A percentile compares a stretch with the other conserved stretches of the same genome.
Conservation (phyloP, 345 rosid species). For the Eucalyptus cloeziana region DNA sequence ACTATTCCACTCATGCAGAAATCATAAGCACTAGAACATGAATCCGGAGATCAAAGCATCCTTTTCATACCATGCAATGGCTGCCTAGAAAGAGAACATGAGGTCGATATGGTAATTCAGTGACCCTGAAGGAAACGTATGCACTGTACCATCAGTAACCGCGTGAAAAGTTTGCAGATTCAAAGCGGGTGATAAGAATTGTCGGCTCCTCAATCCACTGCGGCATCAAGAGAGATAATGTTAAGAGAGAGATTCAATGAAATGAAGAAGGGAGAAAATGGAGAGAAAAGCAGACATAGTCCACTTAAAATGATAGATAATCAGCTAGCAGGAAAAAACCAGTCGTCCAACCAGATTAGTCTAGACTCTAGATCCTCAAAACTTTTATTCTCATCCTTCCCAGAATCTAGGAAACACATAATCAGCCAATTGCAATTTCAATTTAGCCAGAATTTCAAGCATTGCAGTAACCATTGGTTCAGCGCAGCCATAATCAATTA, state of each 20-base stretch:
- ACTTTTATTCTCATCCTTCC: not conserved
- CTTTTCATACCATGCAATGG: no score
- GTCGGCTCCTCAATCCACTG: conserved; percentile 93
- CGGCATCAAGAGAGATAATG: not conserved
- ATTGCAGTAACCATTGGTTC: not conserved
- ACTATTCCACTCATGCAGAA: not conserved
- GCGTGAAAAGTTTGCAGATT: conserved; percentile 89
- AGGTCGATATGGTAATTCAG: conserved; percentile 68
- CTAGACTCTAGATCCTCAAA: not conserved
- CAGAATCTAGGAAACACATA: not conserved
- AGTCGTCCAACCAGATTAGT: not conserved
- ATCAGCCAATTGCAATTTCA: not conserved
- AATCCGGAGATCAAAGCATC: no score
- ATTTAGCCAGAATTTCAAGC: not conserved
- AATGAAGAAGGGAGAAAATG: not conserved
- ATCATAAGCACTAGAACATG: not conserved
- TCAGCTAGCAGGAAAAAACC: not conserved
- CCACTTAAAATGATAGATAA: not conserved
- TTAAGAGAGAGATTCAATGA: not conserved
- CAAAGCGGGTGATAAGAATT: conserved; percentile 55
- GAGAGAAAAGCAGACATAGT: not conserved
- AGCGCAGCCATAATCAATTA: not conserved
- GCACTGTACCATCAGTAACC: conserved; percentile 83
- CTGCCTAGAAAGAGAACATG: conserved; percentile 67
- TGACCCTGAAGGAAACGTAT: conserved; percentile 66